Percentiles rank a stretch among this genome's conserved stretches.
Evolutionary conservation across 495 filamentous ascomycete genomes (phyloP).

Genomic region (Hypoxylon lienhwacheense): DNA sequence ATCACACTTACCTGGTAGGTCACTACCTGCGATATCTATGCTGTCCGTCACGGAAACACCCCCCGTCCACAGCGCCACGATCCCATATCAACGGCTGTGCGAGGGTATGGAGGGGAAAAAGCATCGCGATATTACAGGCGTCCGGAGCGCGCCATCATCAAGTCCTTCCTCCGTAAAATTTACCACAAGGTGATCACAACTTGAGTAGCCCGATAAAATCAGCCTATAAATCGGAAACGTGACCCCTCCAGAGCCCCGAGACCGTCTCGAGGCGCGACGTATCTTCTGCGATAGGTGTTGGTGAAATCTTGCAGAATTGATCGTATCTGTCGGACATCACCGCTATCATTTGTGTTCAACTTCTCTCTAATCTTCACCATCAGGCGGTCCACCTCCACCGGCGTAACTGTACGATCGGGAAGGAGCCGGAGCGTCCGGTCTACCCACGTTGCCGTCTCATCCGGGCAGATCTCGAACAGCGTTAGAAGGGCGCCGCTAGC

Average conservation of each 20-base stretch:
- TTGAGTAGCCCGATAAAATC: constrained; percentile 13
- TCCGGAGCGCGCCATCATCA: not conserved
- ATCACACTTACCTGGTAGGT: constrained; percentile 11
- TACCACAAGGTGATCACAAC: not conserved
- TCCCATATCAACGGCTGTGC: not conserved
- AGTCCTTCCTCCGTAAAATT: not conserved
- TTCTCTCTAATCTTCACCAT: constrained; percentile 66
- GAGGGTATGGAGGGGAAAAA: not conserved
- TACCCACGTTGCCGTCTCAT: constrained; percentile 75
- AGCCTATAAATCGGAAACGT: constrained; percentile 79
- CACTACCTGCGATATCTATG: not conserved
- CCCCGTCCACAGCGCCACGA: not conserved
- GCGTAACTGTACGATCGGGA: constrained; percentile 75
- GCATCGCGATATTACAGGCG: not conserved
- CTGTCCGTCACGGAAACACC: not conserved
- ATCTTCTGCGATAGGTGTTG: constrained; percentile 85
- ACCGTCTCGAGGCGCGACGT: constrained; percentile 91
- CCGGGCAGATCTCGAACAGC: constrained; percentile 83
- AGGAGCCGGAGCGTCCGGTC: constrained; percentile 80
- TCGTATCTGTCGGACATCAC: constrained; percentile 71
- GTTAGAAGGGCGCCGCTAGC: constrained; percentile 87
- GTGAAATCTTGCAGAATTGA: constrained; percentile 94
- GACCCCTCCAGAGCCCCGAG: constrained; percentile 81
- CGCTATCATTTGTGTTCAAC: constrained; percentile 65
- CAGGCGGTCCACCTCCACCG: constrained; percentile 61